A percentile compares a stretch with the other conserved stretches of the same genome.
Conservation (phyloP, 768 basidiomycete genomes). For the Agrocybe praecox region DNA sequence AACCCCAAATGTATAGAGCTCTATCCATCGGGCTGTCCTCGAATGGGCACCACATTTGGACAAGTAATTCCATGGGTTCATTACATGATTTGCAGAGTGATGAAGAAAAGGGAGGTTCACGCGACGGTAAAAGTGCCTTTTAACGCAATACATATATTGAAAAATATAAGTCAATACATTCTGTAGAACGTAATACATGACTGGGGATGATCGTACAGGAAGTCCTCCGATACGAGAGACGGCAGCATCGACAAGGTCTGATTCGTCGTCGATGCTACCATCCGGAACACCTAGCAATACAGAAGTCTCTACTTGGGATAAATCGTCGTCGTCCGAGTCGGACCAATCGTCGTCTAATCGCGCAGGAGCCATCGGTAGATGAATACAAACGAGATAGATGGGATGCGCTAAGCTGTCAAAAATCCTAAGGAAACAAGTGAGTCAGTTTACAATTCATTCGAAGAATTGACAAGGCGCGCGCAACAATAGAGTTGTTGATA, state of each 20-base stretch:
- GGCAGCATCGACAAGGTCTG: slow-evolving; percentile 72
- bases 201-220: slow-evolving; percentile 76
- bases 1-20: slow-evolving; percentile 86
- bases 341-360: slow-evolving; percentile 68
- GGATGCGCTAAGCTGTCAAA: slow-evolving; percentile 7
- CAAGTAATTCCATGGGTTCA: slow-evolving; percentile 75
- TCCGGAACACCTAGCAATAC: slow-evolving; percentile 84
- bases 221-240: slow-evolving; percentile 90
- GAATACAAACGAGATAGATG: not conserved
- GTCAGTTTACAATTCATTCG: slow-evolving; percentile 4
- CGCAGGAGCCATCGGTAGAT: slow-evolving; percentile 39
- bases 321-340: slow-evolving; percentile 73
- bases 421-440: slow-evolving; percentile 14
- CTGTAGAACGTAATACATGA: slow-evolving; percentile 46
- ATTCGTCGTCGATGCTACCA: slow-evolving; percentile 56
- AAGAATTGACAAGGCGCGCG: slow-evolving; percentile 7
- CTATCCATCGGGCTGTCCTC: slow-evolving; percentile 85
- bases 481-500: slow-evolving; percentile 9
- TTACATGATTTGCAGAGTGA: slow-evolving; percentile 75
- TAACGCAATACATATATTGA: slow-evolving; percentile 16
- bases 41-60: slow-evolving; percentile 91
- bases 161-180: slow-evolving; percentile 48
- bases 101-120: slow-evolving; percentile 61
- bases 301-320: slow-evolving; percentile 57
- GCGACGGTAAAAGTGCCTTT: slow-evolving; percentile 74